Evolutionary conservation across 495 filamentous ascomycete genomes (phyloP).

Genomic region (Acidomyces sp.): DNA sequence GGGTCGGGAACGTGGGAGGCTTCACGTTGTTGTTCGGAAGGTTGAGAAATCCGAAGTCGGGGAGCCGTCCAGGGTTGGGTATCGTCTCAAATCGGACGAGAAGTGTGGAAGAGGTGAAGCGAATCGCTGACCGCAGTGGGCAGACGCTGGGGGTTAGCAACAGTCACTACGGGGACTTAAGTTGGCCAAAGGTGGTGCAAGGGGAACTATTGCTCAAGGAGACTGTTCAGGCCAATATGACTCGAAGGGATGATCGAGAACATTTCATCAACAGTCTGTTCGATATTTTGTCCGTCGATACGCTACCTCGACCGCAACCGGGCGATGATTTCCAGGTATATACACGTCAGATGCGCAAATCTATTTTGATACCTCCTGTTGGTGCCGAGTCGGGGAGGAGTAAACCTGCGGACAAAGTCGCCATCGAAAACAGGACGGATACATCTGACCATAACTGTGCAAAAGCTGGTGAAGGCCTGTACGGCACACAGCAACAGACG

Average conservation of each 20-base stretch:
- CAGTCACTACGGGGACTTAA: constrained; percentile 55
- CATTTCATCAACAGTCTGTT: constrained; percentile 59
- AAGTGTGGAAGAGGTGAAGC: constrained; percentile 19
- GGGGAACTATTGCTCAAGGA: constrained; percentile 38
- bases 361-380: constrained; percentile 73
- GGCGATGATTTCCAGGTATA: constrained; percentile 54
- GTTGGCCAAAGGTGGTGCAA: constrained; percentile 73
- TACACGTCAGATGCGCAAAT: constrained; percentile 55
- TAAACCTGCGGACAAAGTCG: constrained; percentile 40
- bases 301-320: constrained; percentile 47
- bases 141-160: constrained; percentile 76
- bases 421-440: constrained; percentile 28
- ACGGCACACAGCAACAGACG: constrained; percentile 93
- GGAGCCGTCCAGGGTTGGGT: constrained; percentile 41
- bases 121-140: constrained; percentile 30
- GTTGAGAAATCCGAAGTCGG: constrained; percentile 38
- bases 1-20: constrained; percentile 65
- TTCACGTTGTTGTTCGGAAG: constrained; percentile 86
- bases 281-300: constrained; percentile 54
- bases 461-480: constrained; percentile 43
- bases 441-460: constrained; percentile 11
- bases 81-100: constrained; percentile 80
- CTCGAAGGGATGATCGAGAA: constrained; percentile 39
- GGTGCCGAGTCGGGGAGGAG: constrained; percentile 37
- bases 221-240: constrained; percentile 36